Conservation (phyloP, 2,329 filamentous ascomycete genomes). For the Verticillium klebahnii region DNA sequence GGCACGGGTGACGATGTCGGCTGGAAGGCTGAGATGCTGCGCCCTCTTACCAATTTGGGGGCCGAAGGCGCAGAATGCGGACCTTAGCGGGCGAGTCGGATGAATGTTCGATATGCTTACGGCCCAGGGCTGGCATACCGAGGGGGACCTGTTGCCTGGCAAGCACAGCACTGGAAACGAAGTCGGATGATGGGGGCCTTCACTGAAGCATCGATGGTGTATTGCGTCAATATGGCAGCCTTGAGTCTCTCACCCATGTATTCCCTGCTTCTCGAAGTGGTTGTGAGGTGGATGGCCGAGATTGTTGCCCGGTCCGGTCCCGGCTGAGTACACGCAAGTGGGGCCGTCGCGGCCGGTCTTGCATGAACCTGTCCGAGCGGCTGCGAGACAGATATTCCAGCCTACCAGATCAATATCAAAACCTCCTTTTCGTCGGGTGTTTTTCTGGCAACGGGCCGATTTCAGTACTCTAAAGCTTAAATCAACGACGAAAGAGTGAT, state of each 20-base stretch:
- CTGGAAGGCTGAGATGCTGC: not conserved
- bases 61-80: not conserved
- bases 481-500: not conserved
- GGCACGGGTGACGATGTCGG: not conserved
- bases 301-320: not conserved
- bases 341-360: not conserved
- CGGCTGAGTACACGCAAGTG: not conserved
- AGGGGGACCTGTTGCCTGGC: not conserved
- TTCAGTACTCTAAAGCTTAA: constrained; percentile 2
- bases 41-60: not conserved
- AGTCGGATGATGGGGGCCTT: not conserved
- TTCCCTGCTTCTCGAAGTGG: not conserved
- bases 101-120: not conserved
- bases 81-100: not conserved
- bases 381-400: not conserved
- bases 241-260: not conserved
- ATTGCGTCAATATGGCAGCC: not conserved
- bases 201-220: not conserved
- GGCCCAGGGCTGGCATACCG: not conserved
- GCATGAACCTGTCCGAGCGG: not conserved
- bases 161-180: not conserved
- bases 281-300: not conserved
- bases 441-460: not conserved
- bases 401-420: not conserved
- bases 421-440: not conserved